A percentile compares a stretch with the other conserved stretches of the same genome.
Conservation (phyloP, 306 rosid genomes). For the Macrotyloma uniflorum region DNA sequence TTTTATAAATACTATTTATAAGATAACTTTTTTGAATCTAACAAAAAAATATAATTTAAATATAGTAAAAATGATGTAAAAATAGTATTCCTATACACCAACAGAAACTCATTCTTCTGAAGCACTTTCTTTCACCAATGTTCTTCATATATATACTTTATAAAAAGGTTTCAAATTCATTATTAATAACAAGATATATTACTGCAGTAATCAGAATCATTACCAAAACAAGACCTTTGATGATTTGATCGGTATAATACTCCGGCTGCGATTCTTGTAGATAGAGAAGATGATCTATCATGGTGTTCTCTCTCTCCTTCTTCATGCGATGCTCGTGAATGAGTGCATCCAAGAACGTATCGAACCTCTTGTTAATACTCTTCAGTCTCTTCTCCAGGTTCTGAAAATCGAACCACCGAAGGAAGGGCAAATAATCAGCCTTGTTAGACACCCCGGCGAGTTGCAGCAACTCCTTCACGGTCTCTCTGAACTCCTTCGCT, state of each 20-base stretch:
- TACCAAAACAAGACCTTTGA: slow-evolving; percentile 58
- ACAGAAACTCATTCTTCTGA: too few species aligned
- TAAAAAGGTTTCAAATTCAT: too few species aligned
- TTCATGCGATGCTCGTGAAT: slow-evolving; percentile 40
- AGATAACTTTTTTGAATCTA: too few species aligned
- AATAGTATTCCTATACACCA: too few species aligned
- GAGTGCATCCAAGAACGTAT: slow-evolving; percentile 42
- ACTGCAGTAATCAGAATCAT: too few species aligned
- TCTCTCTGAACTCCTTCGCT: slow-evolving; percentile 42
- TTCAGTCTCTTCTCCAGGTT: not conserved
- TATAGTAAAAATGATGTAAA: too few species aligned
- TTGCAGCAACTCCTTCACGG: slow-evolving; percentile 22
- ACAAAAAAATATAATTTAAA: too few species aligned
- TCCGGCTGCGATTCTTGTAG: slow-evolving; percentile 43
- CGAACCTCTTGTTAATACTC: not conserved
- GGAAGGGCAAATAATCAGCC: slow-evolving; percentile 45
- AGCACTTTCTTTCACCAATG: too few species aligned
- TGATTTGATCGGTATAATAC: slow-evolving; percentile 47
- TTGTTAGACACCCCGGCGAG: slow-evolving; percentile 33
- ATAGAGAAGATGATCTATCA: slow-evolving; percentile 53
- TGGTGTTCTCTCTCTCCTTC: slow-evolving; percentile 24
- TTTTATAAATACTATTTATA: too few species aligned
- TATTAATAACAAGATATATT: too few species aligned
- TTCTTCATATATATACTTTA: too few species aligned
- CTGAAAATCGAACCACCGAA: not conserved